phyloP scores from a whole-genome alignment of 2,329 filamentous ascomycete species.

The Colletotrichum agaves region DNA sequence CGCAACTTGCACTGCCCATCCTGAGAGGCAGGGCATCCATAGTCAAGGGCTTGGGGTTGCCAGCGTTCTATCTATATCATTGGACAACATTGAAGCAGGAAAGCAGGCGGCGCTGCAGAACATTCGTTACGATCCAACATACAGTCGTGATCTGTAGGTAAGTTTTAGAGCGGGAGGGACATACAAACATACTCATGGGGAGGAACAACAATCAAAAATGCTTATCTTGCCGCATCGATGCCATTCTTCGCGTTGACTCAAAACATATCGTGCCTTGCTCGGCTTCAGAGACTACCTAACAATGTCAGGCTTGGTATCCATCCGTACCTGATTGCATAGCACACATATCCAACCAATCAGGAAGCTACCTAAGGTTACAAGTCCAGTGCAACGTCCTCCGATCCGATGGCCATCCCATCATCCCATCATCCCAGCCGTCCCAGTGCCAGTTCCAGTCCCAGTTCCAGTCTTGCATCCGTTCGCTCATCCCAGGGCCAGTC shows the following conservation, averaged over 20 bases:
- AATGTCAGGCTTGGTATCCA: too few relatives aligned
- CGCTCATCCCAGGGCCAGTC: background rate
- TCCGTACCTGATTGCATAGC: background rate
- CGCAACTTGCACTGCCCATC: slow-evolving; percentile 29
- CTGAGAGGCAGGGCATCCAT: slow-evolving; percentile 18
- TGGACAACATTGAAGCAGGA: background rate
- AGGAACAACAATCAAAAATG: too few relatives aligned
- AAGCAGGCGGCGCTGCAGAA: too few relatives aligned
- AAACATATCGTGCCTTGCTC: too few relatives aligned
- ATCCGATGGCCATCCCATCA: slow-evolving; percentile 16
- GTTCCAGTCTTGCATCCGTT: background rate
- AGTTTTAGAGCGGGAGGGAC: too few relatives aligned
- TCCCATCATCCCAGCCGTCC: background rate
- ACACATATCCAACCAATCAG: background rate
- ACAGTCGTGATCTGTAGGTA: too few relatives aligned
- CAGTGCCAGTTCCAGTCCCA: background rate
- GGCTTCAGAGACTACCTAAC: too few relatives aligned
- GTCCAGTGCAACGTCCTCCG: background rate
- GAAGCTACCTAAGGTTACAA: background rate
- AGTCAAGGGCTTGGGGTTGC: background rate
- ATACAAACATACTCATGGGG: too few relatives aligned
- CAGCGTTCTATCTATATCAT: background rate
- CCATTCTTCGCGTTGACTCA: too few relatives aligned
- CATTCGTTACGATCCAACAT: too few relatives aligned
- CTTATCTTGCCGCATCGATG: too few relatives aligned